A percentile compares a stretch with the other conserved stretches of the same genome.
phyloP scores from a whole-genome alignment of 164 flowering plant species.

The Pachysandra terminalis region DNA sequence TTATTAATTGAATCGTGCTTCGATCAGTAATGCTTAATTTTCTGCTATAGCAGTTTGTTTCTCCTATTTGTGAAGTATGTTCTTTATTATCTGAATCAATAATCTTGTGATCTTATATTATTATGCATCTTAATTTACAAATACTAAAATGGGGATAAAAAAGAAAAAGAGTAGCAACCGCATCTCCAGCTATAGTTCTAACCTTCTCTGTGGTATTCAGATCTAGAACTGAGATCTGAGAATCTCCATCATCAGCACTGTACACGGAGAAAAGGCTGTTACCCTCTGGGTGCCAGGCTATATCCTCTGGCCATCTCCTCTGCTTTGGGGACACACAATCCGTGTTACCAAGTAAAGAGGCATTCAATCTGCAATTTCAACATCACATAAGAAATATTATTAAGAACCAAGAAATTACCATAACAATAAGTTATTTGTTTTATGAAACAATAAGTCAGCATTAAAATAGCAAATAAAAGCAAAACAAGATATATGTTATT shows the following conservation, averaged over 20 bases:
- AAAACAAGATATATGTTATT: too few species aligned
- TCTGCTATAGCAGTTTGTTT: background rate
- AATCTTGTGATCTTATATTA: background rate
- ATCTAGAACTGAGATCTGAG: slow-evolving; percentile 74
- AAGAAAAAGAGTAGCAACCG: background rate
- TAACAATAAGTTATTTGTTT: too few species aligned
- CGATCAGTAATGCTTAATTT: background rate
- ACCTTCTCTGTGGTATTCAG: slow-evolving; percentile 56
- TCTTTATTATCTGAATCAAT: background rate
- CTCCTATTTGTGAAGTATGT: background rate
- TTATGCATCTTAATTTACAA: background rate
- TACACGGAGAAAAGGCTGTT: slow-evolving; percentile 59
- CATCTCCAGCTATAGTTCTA: slow-evolving; percentile 9
- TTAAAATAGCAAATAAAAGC: too few species aligned
- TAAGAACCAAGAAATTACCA: too few species aligned
- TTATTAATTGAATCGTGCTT: background rate
- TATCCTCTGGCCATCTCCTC: slow-evolving; percentile 96
- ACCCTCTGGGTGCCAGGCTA: slow-evolving; percentile 94
- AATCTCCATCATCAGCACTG: slow-evolving; percentile 80
- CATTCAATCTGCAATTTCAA: slow-evolving; percentile 52
- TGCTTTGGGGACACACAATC: slow-evolving; percentile 70
- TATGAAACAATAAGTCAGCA: too few species aligned
- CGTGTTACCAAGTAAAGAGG: slow-evolving; percentile 52
- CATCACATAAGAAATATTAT: background rate
- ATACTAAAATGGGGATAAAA: background rate